These are phyloP conservation scores for Acer saccharum DNA, from an alignment of 345 rosid species.

Conservation along the genomic window DNA sequence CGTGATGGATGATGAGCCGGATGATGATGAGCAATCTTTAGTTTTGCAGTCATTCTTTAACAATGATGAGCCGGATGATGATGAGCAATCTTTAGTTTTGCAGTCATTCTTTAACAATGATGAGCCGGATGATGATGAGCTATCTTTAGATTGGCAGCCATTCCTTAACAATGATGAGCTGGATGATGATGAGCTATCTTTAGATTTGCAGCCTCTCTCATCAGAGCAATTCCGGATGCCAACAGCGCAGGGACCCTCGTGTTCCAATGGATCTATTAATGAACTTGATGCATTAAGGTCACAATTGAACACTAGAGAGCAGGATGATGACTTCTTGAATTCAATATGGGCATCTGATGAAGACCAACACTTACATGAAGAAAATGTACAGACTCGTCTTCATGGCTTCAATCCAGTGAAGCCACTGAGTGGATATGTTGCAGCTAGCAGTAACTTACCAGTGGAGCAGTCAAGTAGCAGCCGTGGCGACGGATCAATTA, in stretches of 20 bases:
- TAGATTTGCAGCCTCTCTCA: background rate
- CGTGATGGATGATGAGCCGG: background rate
- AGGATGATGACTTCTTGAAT: constrained; percentile 6
- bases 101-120: too few species aligned
- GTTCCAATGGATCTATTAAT: background rate
- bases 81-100: too few species aligned
- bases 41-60: too few species aligned
- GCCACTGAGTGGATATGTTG: too few species aligned
- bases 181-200: background rate
- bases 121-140: background rate
- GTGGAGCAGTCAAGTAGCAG: too few species aligned
- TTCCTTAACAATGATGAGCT: too few species aligned
- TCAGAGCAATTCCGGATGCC: background rate
- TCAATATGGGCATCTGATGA: background rate
- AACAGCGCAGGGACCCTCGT: background rate
- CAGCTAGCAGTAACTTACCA: too few species aligned
- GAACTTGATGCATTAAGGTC: background rate
- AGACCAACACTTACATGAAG: background rate
- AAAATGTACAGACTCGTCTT: background rate
- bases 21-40: background rate
- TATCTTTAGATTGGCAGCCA: too few species aligned
- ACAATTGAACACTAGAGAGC: background rate
- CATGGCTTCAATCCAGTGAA: background rate
- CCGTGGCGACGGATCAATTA: too few species aligned
- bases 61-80: background rate